Percentiles rank a stretch among this genome's conserved stretches.
phyloP scores from a whole-genome alignment of 352 stramenopile species.

The Pythium apleroticum region DNA sequence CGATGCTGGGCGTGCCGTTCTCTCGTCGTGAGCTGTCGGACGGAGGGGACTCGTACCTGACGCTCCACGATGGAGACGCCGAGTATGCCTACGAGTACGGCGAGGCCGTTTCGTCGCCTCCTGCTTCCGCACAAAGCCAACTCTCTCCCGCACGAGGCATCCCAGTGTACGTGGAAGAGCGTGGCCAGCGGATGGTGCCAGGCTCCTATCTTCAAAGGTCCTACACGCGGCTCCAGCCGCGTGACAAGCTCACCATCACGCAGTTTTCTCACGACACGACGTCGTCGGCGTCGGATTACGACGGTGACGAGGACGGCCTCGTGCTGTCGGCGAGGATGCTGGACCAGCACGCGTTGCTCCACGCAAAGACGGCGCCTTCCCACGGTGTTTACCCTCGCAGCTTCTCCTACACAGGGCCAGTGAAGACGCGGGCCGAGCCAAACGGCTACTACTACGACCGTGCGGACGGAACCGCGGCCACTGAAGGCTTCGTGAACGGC shows the following conservation, averaged over 20 bases:
- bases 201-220: background rate
- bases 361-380: background rate
- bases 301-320: background rate
- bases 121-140: background rate
- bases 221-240: background rate
- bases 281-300: background rate
- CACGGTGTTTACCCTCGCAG: background rate
- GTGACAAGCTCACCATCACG: background rate
- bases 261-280: background rate
- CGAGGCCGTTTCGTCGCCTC: background rate
- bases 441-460: background rate
- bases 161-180: background rate
- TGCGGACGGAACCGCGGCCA: background rate
- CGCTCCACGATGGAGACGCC: background rate
- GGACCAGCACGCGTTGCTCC: background rate
- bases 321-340: background rate
- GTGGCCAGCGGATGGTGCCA: background rate
- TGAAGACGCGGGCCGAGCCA: background rate
- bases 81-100: background rate
- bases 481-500: background rate
- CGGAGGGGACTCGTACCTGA: background rate
- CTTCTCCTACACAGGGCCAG: background rate
- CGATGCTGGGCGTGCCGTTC: background rate
- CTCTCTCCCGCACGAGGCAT: background rate
- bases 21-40: background rate